Conservation (phyloP, 345 rosid species). For the Heritiera littoralis region DNA sequence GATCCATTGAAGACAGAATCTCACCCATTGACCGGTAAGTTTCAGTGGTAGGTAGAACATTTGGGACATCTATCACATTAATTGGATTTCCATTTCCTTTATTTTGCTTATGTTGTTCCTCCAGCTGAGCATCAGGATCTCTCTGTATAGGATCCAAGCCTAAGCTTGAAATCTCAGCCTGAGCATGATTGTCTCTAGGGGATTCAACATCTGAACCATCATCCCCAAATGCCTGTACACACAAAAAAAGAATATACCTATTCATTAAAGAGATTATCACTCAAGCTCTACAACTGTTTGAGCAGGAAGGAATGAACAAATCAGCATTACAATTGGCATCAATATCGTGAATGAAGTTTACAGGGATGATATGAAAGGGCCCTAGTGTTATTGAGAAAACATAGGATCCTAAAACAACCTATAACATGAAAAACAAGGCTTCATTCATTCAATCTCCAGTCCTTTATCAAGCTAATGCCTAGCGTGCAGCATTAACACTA, state of each 20-base stretch:
- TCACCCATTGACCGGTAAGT: conserved; percentile 76
- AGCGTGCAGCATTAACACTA: neutral
- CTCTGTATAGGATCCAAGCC: conserved; percentile 44
- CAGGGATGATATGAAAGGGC: neutral
- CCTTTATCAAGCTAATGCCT: neutral
- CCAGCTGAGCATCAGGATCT: conserved; percentile 46
- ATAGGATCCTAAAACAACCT: neutral
- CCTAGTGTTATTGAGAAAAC: neutral
- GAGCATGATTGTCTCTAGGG: conserved; percentile 49
- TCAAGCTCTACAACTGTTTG: conserved; percentile 1
- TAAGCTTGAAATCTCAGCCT: conserved; percentile 45
- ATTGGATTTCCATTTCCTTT: conserved; percentile 52
- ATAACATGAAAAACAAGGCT: neutral
- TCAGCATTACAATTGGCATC: neutral
- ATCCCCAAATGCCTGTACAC: conserved; percentile 75
- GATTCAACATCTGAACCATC: conserved; percentile 82
- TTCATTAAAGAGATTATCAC: conserved; percentile 9
- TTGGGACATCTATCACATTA: conserved; percentile 46
- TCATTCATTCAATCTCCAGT: neutral
- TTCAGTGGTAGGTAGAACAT: conserved; percentile 50
- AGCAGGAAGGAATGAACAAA: neutral
- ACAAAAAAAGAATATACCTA: conserved; percentile 14
- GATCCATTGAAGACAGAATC: conserved; percentile 61
- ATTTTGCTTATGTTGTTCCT: conserved; percentile 55
- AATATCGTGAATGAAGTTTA: neutral